Evolutionary conservation across 225 moss, liverwort and hornwort genomes (phyloP).

Genomic region (Antitrichia curtipendula): DNA sequence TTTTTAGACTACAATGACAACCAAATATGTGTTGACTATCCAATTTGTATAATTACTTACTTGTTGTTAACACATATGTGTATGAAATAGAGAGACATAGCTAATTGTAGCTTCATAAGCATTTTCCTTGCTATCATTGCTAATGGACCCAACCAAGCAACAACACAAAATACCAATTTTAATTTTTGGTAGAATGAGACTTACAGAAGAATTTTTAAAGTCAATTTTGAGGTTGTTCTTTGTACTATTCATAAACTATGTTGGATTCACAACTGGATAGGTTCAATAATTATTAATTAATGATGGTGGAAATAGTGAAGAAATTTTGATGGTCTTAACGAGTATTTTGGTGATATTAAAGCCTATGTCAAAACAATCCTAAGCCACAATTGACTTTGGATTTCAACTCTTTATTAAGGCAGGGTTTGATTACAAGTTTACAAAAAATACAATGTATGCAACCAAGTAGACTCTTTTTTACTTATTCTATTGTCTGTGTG

Average conservation of each 20-base stretch:
- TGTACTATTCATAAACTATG: rapidly evolving
- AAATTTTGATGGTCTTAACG: neutral
- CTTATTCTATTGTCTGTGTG: rapidly evolving
- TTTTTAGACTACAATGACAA: neutral
- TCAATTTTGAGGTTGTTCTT: neutral
- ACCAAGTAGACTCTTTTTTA: too few relatives aligned
- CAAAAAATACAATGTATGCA: rapidly evolving
- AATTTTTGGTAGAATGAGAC: neutral
- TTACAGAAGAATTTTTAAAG: neutral
- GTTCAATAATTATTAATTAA: neutral
- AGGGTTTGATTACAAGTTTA: rapidly evolving
- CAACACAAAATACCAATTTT: neutral
- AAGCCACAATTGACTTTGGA: neutral
- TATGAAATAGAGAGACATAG: neutral
- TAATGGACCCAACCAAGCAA: rapidly evolving
- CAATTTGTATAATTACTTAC: neutral
- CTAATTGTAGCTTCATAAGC: neutral
- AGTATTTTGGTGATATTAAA: neutral
- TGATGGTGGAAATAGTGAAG: rapidly evolving
- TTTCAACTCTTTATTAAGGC: rapidly evolving
- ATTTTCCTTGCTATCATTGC: neutral
- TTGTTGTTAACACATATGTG: neutral
- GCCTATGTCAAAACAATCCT: rapidly evolving
- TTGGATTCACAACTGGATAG: rapidly evolving
- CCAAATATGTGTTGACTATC: neutral